phyloP scores from a whole-genome alignment of 768 basidiomycete genomes.

The Pulveroboletus ravenelii region DNA sequence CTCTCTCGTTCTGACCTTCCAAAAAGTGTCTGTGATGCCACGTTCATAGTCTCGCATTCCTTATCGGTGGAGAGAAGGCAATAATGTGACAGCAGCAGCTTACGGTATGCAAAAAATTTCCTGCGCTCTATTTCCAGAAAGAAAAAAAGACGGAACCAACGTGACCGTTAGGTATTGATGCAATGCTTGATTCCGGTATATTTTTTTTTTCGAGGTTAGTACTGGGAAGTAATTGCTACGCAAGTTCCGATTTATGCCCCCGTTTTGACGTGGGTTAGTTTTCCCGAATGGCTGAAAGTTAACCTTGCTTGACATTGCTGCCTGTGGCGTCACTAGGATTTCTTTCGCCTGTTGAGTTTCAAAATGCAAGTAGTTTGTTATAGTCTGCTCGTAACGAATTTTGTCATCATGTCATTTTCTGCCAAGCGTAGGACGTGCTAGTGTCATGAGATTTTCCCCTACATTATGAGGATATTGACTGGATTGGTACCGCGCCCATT shows the following conservation, averaged over 20 bases:
- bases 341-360: not conserved
- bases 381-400: not conserved
- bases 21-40: slow-evolving; percentile 8
- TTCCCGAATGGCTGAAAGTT: slow-evolving; percentile 2
- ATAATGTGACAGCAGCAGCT: slow-evolving; percentile 15
- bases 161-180: slow-evolving; percentile 17
- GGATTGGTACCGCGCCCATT: not conserved
- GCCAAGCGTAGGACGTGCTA: too few relatives aligned
- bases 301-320: slow-evolving; percentile 26
- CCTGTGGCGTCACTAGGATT: not conserved
- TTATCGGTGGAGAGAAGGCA: slow-evolving; percentile 17
- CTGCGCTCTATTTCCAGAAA: slow-evolving; percentile 25
- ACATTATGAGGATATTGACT: not conserved
- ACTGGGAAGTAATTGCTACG: slow-evolving; percentile 1
- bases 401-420: not conserved
- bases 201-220: slow-evolving; percentile 5
- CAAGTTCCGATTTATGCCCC: slow-evolving; percentile 8
- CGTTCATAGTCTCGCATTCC: slow-evolving; percentile 13
- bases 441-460: not conserved
- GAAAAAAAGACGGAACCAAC: slow-evolving; percentile 9
- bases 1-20: slow-evolving; percentile 1
- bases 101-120: slow-evolving; percentile 22
- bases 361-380: slow-evolving; percentile 1
- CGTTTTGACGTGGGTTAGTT: slow-evolving; percentile 10
- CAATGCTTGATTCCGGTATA: slow-evolving; percentile 7